Evolutionary conservation across 352 stramenopile genomes (phyloP).

Genomic region (Thalassiosira livingstoniorum): DNA sequence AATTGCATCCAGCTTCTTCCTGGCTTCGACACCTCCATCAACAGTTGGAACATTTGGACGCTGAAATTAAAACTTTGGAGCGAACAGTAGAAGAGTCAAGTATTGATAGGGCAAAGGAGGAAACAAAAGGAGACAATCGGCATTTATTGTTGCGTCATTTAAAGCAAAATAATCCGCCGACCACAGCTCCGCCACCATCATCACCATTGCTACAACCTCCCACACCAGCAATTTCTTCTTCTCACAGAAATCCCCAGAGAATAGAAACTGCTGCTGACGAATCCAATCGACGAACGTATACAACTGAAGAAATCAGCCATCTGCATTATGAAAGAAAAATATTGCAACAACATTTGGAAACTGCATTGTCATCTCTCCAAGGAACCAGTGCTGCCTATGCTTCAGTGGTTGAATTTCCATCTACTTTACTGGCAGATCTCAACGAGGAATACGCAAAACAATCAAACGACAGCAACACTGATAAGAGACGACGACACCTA

Average conservation of each 20-base stretch:
- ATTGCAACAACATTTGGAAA: slow-evolving; percentile 22
- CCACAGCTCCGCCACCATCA: too few relatives aligned
- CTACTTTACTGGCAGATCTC: too few relatives aligned
- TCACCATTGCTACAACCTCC: neutral
- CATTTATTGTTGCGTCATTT: neutral
- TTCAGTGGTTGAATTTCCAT: slow-evolving; percentile 33
- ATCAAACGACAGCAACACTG: neutral
- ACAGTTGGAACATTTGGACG: slow-evolving; percentile 1
- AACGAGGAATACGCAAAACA: too few relatives aligned
- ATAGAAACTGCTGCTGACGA: neutral
- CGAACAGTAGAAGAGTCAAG: too few relatives aligned
- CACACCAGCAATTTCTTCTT: neutral
- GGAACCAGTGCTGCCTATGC: slow-evolving; percentile 17
- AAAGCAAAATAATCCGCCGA: neutral
- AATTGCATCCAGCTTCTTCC: slow-evolving; percentile 31
- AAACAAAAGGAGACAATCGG: too few relatives aligned
- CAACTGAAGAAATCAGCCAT: neutral
- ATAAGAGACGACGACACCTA: slow-evolving; percentile 4
- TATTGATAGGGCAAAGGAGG: too few relatives aligned
- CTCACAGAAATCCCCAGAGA: neutral
- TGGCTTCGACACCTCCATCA: slow-evolving; percentile 9
- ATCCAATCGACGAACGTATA: slow-evolving; percentile 1
- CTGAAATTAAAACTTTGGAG: neutral
- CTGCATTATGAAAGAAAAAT: slow-evolving; percentile 7
- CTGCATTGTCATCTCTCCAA: slow-evolving; percentile 7